These are phyloP conservation scores for Byssochlamys sp. DNA, from an alignment of 2,329 filamentous ascomycete genomes.

Conservation along the genomic window DNA sequence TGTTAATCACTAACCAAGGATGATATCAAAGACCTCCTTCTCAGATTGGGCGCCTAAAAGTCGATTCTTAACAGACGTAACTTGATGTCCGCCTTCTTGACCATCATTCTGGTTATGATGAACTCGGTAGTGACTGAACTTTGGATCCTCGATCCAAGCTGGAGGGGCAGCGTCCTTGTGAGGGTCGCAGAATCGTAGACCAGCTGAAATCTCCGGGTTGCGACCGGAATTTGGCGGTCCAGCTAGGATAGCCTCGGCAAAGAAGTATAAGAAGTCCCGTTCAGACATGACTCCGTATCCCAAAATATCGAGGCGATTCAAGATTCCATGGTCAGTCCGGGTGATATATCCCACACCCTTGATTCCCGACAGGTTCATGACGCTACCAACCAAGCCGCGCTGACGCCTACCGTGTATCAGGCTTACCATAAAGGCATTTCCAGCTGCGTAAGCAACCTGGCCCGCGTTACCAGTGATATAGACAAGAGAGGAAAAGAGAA, in stretches of 20 bases:
- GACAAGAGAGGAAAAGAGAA: constrained; percentile 33
- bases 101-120: neutral
- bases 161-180: constrained; percentile 3
- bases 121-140: neutral
- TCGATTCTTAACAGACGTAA: neutral
- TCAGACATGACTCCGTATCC: constrained; percentile 16
- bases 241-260: constrained; percentile 19
- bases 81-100: neutral
- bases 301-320: constrained; percentile 9
- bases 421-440: constrained; percentile 30
- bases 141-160: constrained; percentile 5
- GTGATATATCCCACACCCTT: constrained; percentile 15
- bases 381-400: constrained; percentile 9
- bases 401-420: constrained; percentile 14
- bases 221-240: constrained; percentile 10
- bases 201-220: constrained; percentile 3
- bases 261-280: constrained; percentile 20
- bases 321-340: constrained; percentile 11
- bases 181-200: neutral
- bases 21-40: too few species aligned
- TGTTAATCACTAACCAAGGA: too few species aligned
- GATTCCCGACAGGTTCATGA: constrained; percentile 17
- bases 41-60: neutral
- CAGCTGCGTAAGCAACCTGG: constrained; percentile 32
- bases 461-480: constrained; percentile 28